Evolutionary conservation across 1,139 yeast genomes (phyloP).

Genomic region (Geotrichum armillariae): DNA sequence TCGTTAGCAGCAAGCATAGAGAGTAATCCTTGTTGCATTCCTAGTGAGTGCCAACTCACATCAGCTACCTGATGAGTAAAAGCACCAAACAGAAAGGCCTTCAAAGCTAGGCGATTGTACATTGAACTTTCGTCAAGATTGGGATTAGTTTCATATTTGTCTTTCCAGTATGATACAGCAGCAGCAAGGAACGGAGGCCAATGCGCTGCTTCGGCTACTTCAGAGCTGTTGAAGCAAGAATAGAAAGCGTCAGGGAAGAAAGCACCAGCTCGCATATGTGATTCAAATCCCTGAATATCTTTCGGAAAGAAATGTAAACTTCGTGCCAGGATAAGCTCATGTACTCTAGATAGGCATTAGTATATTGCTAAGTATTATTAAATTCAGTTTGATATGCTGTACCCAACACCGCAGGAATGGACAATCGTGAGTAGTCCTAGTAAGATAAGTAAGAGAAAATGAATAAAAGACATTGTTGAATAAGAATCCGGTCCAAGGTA

Average conservation of each 20-base stretch:
- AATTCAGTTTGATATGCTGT: slow-evolving; percentile 16
- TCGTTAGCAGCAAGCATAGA: slow-evolving; percentile 49
- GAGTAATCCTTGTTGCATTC: slow-evolving; percentile 52
- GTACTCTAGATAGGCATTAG: slow-evolving; percentile 36
- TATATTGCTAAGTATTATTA: neutral
- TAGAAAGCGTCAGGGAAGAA: slow-evolving; percentile 66
- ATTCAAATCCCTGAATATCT: slow-evolving; percentile 29
- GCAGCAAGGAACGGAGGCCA: slow-evolving; percentile 60
- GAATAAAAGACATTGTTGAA: neutral
- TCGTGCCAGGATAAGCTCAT: slow-evolving; percentile 46
- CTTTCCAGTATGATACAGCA: slow-evolving; percentile 45
- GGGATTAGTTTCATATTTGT: slow-evolving; percentile 31
- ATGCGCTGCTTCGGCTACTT: slow-evolving; percentile 58
- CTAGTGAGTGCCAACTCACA: slow-evolving; percentile 62
- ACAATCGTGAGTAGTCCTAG: neutral
- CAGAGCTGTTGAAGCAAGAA: slow-evolving; percentile 49
- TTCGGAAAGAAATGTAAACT: slow-evolving; percentile 36
- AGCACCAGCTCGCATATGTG: slow-evolving; percentile 49
- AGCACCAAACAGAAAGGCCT: slow-evolving; percentile 55
- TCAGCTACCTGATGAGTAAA: slow-evolving; percentile 60
- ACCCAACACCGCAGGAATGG: slow-evolving; percentile 26
- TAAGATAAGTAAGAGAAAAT: neutral
- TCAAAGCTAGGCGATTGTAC: slow-evolving; percentile 35
- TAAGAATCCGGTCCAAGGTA: too few species aligned
- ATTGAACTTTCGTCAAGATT: neutral